Conservation (phyloP, 495 filamentous ascomycete species). For the Hypoxylon cercidicola region DNA sequence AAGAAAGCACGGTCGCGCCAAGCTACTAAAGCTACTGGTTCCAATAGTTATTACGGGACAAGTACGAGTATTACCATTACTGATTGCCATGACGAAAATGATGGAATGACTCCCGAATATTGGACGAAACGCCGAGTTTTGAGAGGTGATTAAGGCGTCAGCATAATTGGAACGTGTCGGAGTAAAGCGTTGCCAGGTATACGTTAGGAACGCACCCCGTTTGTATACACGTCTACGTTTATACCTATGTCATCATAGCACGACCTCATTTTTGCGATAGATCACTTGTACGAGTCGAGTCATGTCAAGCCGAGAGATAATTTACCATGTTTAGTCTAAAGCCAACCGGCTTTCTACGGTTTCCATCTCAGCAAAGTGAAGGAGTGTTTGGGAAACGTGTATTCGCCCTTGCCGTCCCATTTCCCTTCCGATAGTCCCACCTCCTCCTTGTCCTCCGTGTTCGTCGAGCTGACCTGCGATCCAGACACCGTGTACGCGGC, state of each 20-base stretch:
- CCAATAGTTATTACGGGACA: constrained; percentile 8
- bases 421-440: constrained; percentile 67
- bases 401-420: constrained; percentile 69
- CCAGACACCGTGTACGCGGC: constrained; percentile 70
- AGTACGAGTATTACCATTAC: constrained; percentile 5
- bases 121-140: constrained; percentile 15
- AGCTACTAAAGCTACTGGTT: not conserved
- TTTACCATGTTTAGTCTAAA: constrained; percentile 22
- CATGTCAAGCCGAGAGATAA: constrained; percentile 22
- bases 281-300: not conserved
- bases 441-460: constrained; percentile 68
- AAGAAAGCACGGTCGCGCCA: not conserved
- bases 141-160: not conserved
- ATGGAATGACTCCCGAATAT: constrained; percentile 16
- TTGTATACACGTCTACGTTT: constrained; percentile 29
- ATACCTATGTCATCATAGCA: constrained; percentile 1
- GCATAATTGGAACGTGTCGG: not conserved
- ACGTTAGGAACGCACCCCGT: constrained; percentile 13
- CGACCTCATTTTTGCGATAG: not conserved
- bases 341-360: constrained; percentile 48
- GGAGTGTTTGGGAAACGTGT: constrained; percentile 71
- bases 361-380: constrained; percentile 76
- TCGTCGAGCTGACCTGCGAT: constrained; percentile 62
- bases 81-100: constrained; percentile 16
- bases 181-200: constrained; percentile 20